Base-by-base conservation (phyloP, 1,139 yeast species). In the Yamadazyma sp. region DNA sequence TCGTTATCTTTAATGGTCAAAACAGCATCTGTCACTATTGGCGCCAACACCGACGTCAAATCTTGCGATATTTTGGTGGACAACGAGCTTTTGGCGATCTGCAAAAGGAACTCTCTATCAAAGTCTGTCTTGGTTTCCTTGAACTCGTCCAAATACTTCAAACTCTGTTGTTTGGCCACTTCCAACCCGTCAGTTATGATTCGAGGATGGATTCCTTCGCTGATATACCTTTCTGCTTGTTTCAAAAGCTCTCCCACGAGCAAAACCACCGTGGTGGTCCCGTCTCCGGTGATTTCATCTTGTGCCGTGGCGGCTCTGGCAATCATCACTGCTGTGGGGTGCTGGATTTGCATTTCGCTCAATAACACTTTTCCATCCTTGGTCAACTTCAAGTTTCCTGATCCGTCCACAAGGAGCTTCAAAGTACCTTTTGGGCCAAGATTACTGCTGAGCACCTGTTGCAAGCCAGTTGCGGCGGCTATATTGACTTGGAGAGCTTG, bases 281-380 rank as follows among this genome's bases (percentile, higher is more conserved):
- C 99, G 61, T 92, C 99, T 37, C 99, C 99, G 11, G 98, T 87
- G 59, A 94, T 89, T 61, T 92, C 98, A 62, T 92, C 99, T 65
- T 92, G 99, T 0, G 98, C 97, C 34, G 96, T 82, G 38, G 99
- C 99, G 9, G 97, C 98, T 48, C 97, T 76, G 3, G 98, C 95
- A 70, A 92, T 92, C 95, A 94, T 86, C 26, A 92, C 95, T 0
- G 99, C 99, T 2, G 99, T 94, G n/a, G 99, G 99, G 50, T 92
- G 92, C 62, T 92, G 97, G 61, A 92, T 94, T 66, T 94, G 99
- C 99, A 92, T 92, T 59, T 92, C 98, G 21, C 88, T 79, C 44
- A 92, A 70, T 46, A 92, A 72, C 11, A 94, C 97, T 57, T 92
- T 90, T 41, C 99, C 99, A 63, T 92, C 99, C 61, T 92, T 92